Evolutionary conservation across 1,284 basidiomycete genomes (phyloP), one percentile per base, ranked within the genome.

Genomic region (Stygiomarasmius scandens): DNA sequence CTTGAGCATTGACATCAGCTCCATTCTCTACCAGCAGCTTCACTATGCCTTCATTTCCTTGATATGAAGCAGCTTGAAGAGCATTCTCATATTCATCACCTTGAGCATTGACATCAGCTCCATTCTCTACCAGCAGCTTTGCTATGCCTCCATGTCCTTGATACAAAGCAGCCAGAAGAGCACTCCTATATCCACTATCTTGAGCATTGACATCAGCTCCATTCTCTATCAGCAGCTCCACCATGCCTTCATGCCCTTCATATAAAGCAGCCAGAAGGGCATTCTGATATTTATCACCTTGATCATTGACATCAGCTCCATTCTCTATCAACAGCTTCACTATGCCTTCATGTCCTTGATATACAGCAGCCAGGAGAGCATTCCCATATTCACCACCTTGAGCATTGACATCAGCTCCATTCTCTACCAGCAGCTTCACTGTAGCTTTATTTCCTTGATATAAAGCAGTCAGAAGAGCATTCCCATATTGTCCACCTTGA

Each of bases 91-190:
- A 54, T 2, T 32, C 2, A 27, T 23, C 41, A 9, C 52, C 25
- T 9, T 54, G 41, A 32, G 43, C 52, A 54, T 54, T 54, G n/a
- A 54, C 36, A 46, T 54, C n/a, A 22, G 51, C 51, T 23, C 51
- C 34, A 24, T 20, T 32, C 29, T 32, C 29, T 6, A 32, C 6
- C 29, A 32, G 29, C 5, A 32, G 29, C 29, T 32, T 32, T 12
- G 12, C 29, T 32, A 32, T 32, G 12, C 6, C 29, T 32, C 12
- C 29, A 32, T 32, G 5, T 12, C 12, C 29, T 6, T 32, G 29
- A 32, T 12, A 6, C 12, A 12, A 32, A 32, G 29, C 29, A 32
- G 29, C 29, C 29, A 6, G 29, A 32, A 32, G 29, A 12, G 29
- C 29, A 32, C 12, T 32, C 6, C 36, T 19, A 52, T 52, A 25